A percentile compares a stretch with the other conserved stretches of the same genome.
Evolutionary conservation across 768 basidiomycete species (phyloP).

Genomic region (Pleurotus eryngii): DNA sequence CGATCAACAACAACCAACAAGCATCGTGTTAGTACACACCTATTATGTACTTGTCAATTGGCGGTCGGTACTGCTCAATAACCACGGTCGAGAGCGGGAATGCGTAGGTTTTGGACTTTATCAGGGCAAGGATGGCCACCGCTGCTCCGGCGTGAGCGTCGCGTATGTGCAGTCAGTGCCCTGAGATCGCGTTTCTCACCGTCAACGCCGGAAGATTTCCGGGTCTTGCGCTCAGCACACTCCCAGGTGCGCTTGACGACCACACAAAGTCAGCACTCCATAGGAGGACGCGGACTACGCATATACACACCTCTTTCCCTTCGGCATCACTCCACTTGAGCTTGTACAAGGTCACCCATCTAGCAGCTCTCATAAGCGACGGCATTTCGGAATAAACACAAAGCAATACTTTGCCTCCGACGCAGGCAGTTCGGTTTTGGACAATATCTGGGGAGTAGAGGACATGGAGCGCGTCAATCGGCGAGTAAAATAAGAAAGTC

Average conservation of each 20-base stretch:
- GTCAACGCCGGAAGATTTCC: slow-evolving; percentile 75
- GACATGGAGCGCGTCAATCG: neutral
- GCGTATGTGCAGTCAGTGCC: neutral
- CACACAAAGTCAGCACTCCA: neutral
- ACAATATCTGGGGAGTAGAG: slow-evolving; percentile 45
- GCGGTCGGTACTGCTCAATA: slow-evolving; percentile 91
- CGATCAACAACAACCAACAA: neutral
- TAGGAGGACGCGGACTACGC: no score
- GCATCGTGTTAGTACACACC: slow-evolving; percentile 37
- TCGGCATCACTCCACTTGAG: slow-evolving; percentile 77
- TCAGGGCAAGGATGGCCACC: slow-evolving; percentile 79
- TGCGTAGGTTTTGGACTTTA: slow-evolving; percentile 68
- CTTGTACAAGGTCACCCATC: slow-evolving; percentile 85
- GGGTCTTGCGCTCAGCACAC: slow-evolving; percentile 78
- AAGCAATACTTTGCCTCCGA: slow-evolving; percentile 55
- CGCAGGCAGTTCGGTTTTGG: slow-evolving; percentile 45
- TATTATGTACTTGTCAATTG: slow-evolving; percentile 71
- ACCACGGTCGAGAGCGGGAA: slow-evolving; percentile 79
- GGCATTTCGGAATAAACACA: neutral
- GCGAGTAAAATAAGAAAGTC: neutral
- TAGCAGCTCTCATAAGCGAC: slow-evolving; percentile 22
- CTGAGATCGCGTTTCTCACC: slow-evolving; percentile 37
- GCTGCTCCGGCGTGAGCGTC: slow-evolving; percentile 38
- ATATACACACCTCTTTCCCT: slow-evolving; percentile 58
- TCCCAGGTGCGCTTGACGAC: slow-evolving; percentile 77